Evolutionary conservation across 345 rosid genomes (phyloP).

Genomic region (Cardamine occulta): DNA sequence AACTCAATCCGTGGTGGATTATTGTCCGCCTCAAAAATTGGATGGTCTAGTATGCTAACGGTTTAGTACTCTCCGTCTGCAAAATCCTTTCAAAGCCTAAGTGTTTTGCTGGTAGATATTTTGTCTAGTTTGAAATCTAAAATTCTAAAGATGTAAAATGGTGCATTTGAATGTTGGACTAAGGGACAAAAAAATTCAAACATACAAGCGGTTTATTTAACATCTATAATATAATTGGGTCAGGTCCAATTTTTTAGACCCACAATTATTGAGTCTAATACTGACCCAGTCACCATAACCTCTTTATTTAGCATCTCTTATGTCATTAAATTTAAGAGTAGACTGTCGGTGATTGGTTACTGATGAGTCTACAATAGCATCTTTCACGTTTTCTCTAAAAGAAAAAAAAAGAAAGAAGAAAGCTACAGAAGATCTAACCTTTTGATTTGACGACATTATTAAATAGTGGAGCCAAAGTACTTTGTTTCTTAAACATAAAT

Average conservation of each 20-base stretch:
- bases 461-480: background rate
- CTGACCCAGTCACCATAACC: no score
- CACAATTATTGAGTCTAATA: no score
- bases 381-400: conserved; percentile 24
- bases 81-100: background rate
- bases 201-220: background rate
- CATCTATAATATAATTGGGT: background rate
- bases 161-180: background rate
- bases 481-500: background rate
- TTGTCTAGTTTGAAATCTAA: background rate
- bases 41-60: no score
- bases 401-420: conserved; percentile 17
- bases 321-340: background rate
- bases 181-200: background rate
- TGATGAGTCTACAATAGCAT: conserved; percentile 22
- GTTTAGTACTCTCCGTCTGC: no score
- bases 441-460: conserved; percentile 16
- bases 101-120: background rate
- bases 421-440: conserved; percentile 33
- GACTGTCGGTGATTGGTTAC: conserved; percentile 36
- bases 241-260: background rate
- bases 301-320: no score
- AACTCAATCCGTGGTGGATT: no score
- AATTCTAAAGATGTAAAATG: background rate
- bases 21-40: no score